A percentile compares a stretch with the other conserved stretches of the same genome.
Evolutionary conservation across 2,329 filamentous ascomycete species (phyloP).

Genomic region (Alternaria arborescens): DNA sequence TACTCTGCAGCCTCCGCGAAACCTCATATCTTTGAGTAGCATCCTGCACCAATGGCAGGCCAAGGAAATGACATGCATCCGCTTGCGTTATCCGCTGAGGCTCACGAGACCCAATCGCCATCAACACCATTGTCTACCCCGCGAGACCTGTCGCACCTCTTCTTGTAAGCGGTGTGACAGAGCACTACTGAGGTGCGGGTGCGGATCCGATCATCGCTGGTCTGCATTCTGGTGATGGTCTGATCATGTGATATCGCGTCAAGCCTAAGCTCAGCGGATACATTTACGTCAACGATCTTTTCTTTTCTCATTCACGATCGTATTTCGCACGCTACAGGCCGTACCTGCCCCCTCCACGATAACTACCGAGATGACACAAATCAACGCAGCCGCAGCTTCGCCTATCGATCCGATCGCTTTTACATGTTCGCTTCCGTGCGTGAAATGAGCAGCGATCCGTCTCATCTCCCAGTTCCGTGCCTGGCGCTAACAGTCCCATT

Average conservation of each 20-base stretch:
- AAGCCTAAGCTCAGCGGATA: conserved; percentile 1
- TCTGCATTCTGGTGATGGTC: not conserved
- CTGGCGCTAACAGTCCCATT: conserved; percentile 6
- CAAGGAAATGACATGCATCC: conserved; percentile 26
- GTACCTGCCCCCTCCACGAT: not conserved
- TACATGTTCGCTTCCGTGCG: not conserved
- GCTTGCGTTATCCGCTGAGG: conserved; percentile 29
- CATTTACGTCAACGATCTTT: conserved; percentile 16
- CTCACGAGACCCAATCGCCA: conserved; percentile 21
- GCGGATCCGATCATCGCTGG: conserved; percentile 15
- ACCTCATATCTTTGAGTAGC: conserved; percentile 20
- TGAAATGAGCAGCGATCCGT: conserved; percentile 9
- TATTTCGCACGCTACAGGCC: not conserved
- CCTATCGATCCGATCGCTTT: conserved; percentile 5
- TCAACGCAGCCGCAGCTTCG: not conserved
- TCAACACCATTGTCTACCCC: conserved; percentile 11
- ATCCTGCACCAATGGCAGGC: conserved; percentile 22
- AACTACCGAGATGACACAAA: conserved; percentile 5
- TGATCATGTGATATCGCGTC: conserved; percentile 24
- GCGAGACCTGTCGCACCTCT: conserved; percentile 11
- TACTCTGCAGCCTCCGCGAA: conserved; percentile 8
- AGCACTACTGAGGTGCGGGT: not conserved
- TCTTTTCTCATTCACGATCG: conserved; percentile 6
- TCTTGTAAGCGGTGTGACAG: conserved; percentile 10
- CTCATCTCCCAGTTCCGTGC: conserved; percentile 11